A percentile compares a stretch with the other conserved stretches of the same genome.
These are phyloP conservation scores for Thelonectria discophora DNA, from an alignment of 2,329 filamentous ascomycete species.

Conservation along the genomic window DNA sequence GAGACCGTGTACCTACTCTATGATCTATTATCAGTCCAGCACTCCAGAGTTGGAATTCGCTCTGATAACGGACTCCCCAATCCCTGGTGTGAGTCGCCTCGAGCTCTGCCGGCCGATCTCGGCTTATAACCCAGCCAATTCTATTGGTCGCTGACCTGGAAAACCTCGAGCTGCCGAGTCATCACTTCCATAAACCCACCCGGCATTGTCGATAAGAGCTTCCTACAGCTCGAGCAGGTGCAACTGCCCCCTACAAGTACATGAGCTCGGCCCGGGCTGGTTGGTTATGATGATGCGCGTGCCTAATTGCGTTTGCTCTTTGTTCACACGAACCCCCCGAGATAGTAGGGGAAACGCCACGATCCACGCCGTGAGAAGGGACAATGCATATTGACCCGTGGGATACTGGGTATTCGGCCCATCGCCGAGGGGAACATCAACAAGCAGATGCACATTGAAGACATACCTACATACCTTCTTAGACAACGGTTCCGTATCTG, in stretches of 20 bases:
- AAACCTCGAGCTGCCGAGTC: constrained; percentile 21
- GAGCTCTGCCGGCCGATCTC: constrained; percentile 37
- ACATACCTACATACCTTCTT: background rate
- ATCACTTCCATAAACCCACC: constrained; percentile 34
- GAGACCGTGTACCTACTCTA: constrained; percentile 1
- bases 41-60: no score
- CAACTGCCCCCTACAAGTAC: background rate
- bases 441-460: background rate
- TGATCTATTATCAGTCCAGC: no score
- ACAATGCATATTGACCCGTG: background rate
- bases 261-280: background rate
- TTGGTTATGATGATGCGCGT: constrained; percentile 9
- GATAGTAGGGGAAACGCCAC: constrained; percentile 16
- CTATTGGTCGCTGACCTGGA: constrained; percentile 34
- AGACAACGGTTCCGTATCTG: no score
- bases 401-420: constrained; percentile 12
- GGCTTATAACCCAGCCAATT: constrained; percentile 37
- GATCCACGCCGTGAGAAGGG: background rate
- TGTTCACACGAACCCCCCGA: constrained; percentile 7
- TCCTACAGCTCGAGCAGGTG: background rate
- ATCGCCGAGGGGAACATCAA: constrained; percentile 8
- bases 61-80: constrained; percentile 12
- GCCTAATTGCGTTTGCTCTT: constrained; percentile 19
- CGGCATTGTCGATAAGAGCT: constrained; percentile 37
- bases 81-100: background rate